Evolutionary conservation across 1,284 basidiomycete genomes (phyloP).

Genomic region (Porphyrellus sp.): DNA sequence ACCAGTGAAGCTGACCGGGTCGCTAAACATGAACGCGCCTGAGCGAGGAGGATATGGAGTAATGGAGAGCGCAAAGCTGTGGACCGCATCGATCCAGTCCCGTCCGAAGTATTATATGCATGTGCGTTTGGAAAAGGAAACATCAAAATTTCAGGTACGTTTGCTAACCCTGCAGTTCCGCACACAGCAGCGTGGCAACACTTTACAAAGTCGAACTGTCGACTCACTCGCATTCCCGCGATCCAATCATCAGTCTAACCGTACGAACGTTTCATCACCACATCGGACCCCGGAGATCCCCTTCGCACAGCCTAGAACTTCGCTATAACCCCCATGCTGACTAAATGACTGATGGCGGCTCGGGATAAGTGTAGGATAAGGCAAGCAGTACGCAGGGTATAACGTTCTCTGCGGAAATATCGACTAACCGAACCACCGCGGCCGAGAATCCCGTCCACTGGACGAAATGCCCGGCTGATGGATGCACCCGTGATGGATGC

Average conservation of each 20-base stretch:
- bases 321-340: too few species aligned
- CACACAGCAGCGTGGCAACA: constrained; percentile 18
- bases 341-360: not conserved
- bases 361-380: too few species aligned
- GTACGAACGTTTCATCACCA: constrained; percentile 15
- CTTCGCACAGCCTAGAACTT: not conserved
- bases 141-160: constrained; percentile 20
- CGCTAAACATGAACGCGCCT: constrained; percentile 22
- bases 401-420: too few species aligned
- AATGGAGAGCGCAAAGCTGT: constrained; percentile 2
- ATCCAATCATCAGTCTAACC: constrained; percentile 19
- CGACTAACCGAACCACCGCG: too few species aligned
- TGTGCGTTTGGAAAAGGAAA: constrained; percentile 15
- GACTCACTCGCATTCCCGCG: not conserved
- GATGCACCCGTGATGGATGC: too few species aligned
- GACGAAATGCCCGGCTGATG: too few species aligned
- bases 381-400: too few species aligned
- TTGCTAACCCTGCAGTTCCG: not conserved
- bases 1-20: constrained; percentile 31
- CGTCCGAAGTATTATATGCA: constrained; percentile 17
- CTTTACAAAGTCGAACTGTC: constrained; percentile 4
- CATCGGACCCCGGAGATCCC: constrained; percentile 14
- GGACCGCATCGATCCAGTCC: not conserved
- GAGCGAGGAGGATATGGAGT: not conserved
- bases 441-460: too few species aligned